Percentiles rank a stretch among this genome's conserved stretches.
phyloP scores from a whole-genome alignment of 345 rosid species.

The Gossypium raimondii region DNA sequence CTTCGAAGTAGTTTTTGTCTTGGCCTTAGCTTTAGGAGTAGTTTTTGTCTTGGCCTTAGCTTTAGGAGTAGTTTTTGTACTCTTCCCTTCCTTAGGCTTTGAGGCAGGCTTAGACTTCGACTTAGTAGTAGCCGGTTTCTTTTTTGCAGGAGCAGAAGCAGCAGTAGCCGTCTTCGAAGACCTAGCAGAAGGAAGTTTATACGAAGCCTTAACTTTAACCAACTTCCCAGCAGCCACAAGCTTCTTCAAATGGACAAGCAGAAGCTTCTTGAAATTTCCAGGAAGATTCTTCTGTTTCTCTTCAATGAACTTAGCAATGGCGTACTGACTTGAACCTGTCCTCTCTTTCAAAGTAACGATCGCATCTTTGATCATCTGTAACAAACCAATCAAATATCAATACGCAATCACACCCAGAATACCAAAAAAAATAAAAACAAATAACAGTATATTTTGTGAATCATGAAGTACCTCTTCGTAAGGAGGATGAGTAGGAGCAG shows the following conservation, averaged over 20 bases:
- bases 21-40: constrained; percentile 23
- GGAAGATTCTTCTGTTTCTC: constrained; percentile 74
- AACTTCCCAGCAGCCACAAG: constrained; percentile 59
- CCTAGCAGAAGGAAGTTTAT: constrained; percentile 51
- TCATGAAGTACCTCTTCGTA: constrained; percentile 56
- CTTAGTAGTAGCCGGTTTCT: constrained; percentile 29
- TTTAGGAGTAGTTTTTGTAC: constrained; percentile 22
- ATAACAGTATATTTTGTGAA: neutral
- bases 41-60: constrained; percentile 26
- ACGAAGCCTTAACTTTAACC: constrained; percentile 70
- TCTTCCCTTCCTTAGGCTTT: constrained; percentile 25
- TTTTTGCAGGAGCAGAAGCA: constrained; percentile 29
- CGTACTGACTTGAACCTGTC: constrained; percentile 86
- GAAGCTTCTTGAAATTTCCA: constrained; percentile 26
- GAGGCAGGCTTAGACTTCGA: constrained; percentile 33
- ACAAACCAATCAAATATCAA: neutral
- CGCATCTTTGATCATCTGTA: constrained; percentile 75
- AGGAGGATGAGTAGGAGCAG: constrained; percentile 51
- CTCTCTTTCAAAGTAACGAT: constrained; percentile 67
- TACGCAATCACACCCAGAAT: constrained; percentile 20
- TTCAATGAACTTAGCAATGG: constrained; percentile 74
- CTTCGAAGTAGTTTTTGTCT: constrained; percentile 21
- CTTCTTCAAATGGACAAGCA: constrained; percentile 49
- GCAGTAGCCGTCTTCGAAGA: constrained; percentile 28
- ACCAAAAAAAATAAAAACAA: neutral